A percentile compares a stretch with the other conserved stretches of the same genome.
phyloP scores from a whole-genome alignment of 176 grass and related monocot species.

The Zoysia japonica region DNA sequence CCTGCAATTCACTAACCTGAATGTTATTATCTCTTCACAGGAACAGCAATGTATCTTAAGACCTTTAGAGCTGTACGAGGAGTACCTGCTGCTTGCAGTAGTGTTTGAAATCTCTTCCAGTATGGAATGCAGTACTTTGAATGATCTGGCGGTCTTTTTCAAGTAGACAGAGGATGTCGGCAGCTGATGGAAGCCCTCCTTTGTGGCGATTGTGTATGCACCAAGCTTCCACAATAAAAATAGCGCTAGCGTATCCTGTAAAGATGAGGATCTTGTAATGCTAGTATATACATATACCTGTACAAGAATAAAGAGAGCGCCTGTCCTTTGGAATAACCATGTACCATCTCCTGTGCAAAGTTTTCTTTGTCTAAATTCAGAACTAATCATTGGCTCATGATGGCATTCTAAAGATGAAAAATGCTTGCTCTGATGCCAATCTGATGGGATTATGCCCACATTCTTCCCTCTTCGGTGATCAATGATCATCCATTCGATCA shows the following conservation, averaged over 20 bases:
- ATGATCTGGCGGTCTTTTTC: not conserved
- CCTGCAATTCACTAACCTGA: not conserved
- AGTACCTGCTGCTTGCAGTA: constrained; percentile 1
- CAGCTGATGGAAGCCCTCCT: constrained; percentile 19
- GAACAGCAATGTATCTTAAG: constrained; percentile 39
- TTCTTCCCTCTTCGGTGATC: constrained; percentile 45
- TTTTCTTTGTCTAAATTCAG: constrained; percentile 27
- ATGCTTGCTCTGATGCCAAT: constrained; percentile 45
- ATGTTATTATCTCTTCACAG: constrained; percentile 39
- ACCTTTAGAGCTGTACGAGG: not conserved
- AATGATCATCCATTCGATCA: constrained; percentile 52
- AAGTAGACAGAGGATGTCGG: constrained; percentile 9
- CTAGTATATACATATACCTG: constrained; percentile 39
- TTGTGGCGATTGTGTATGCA: constrained; percentile 1
- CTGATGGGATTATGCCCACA: constrained; percentile 35
- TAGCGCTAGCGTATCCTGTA: constrained; percentile 28
- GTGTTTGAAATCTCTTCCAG: constrained; percentile 14
- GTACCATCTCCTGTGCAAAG: constrained; percentile 33
- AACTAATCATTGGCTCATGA: constrained; percentile 50
- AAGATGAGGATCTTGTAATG: constrained; percentile 25
- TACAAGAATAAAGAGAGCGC: constrained; percentile 43
- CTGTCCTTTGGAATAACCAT: constrained; percentile 28
- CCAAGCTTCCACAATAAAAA: constrained; percentile 3
- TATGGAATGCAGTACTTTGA: not conserved
- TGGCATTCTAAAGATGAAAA: constrained; percentile 38